Conservation (phyloP, 73 alveolate genomes). For the Paramecium sonneborni region DNA sequence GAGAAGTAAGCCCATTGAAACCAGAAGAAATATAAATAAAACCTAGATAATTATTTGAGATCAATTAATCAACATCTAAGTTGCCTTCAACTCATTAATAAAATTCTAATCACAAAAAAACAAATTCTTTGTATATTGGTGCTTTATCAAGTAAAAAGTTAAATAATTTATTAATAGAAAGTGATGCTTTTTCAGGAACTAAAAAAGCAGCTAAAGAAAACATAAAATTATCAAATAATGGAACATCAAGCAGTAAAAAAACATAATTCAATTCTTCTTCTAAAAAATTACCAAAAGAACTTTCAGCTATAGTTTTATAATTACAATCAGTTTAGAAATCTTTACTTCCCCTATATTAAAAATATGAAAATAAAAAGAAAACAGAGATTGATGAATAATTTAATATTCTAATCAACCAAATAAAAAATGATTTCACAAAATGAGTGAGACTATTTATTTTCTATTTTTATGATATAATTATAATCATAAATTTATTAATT, state of each 20-base stretch:
- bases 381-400: not conserved
- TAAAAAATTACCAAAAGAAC: not conserved
- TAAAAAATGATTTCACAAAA: not conserved
- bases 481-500: not conserved
- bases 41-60: slow-evolving; percentile 1
- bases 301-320: not conserved
- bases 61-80: not conserved
- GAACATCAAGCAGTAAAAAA: not conserved
- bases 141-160: not conserved
- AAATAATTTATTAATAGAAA: not conserved
- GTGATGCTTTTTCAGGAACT: slow-evolving; percentile 18
- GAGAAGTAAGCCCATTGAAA: slow-evolving; percentile 22
- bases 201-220: slow-evolving; percentile 2
- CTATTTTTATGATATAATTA: not conserved
- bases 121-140: not conserved
- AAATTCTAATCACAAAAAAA: not conserved
- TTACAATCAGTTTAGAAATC: not conserved
- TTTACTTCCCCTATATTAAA: not conserved
- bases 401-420: not conserved
- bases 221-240: not conserved
- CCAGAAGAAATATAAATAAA: not conserved
- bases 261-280: not conserved
- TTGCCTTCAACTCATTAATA: not conserved
- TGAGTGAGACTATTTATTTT: not conserved
- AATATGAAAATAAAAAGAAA: not conserved